phyloP scores from a whole-genome alignment of 1,284 basidiomycete genomes.

The Rhodotorula sp. region DNA sequence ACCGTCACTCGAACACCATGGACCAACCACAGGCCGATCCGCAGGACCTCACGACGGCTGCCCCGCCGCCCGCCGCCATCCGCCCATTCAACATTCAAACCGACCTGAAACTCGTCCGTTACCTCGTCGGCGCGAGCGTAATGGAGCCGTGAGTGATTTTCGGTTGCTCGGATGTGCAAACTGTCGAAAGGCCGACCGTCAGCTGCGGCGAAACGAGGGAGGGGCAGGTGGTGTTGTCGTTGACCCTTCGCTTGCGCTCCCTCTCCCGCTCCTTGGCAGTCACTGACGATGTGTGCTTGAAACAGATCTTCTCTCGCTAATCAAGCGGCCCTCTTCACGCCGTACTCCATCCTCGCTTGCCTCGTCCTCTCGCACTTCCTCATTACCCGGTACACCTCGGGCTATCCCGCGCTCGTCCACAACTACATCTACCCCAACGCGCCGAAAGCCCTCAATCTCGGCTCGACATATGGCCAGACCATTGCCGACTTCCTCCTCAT shows the following conservation, averaged over 20 bases:
- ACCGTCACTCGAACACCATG: neutral
- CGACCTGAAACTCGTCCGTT: conserved; percentile 34
- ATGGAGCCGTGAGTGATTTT: conserved; percentile 35
- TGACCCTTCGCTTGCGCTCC: neutral
- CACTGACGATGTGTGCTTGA: neutral
- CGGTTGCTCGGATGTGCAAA: no score
- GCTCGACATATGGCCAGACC: conserved; percentile 7
- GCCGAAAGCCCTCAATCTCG: conserved; percentile 5
- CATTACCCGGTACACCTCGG: conserved; percentile 11
- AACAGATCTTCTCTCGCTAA: conserved; percentile 34
- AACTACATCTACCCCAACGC: conserved; percentile 12
- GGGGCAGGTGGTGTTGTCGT: no score
- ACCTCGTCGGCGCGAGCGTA: conserved; percentile 30
- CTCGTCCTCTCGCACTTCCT: conserved; percentile 20
- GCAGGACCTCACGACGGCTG: neutral
- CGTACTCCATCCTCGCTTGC: conserved; percentile 21
- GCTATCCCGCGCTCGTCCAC: conserved; percentile 30
- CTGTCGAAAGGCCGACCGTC: neutral
- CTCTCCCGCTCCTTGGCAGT: neutral
- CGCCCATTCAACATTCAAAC: conserved; percentile 20
- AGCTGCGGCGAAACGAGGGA: neutral
- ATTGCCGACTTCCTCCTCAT: conserved; percentile 20
- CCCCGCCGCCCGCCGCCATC: conserved; percentile 29
- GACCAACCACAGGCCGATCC: neutral
- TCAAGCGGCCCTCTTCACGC: conserved; percentile 26